A percentile compares a stretch with the other conserved stretches of the same genome.
Conservation (phyloP, 495 filamentous ascomycete genomes). For the Ascodesmis nigricans region DNA sequence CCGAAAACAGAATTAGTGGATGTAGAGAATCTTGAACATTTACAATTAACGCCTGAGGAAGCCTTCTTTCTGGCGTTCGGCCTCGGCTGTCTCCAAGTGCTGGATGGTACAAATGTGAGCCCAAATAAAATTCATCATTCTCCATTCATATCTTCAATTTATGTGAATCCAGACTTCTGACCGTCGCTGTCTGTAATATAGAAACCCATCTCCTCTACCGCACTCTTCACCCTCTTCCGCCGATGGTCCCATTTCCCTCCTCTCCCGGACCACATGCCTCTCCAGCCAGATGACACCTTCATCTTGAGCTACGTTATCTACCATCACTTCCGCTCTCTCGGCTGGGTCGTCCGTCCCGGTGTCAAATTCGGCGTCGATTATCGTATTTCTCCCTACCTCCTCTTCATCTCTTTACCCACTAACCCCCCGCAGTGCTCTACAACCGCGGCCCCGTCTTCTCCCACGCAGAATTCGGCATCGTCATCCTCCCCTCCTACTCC, state of each 20-base stretch:
- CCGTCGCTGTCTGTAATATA: slow-evolving; percentile 8
- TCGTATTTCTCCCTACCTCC: slow-evolving; percentile 18
- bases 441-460: slow-evolving; percentile 83
- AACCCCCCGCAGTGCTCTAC: slow-evolving; percentile 40
- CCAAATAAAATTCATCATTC: slow-evolving; percentile 13
- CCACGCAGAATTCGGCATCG: slow-evolving; percentile 77
- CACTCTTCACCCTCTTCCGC: slow-evolving; percentile 44
- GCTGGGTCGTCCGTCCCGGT: slow-evolving; percentile 86
- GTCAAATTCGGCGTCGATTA: slow-evolving; percentile 91
- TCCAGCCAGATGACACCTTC: slow-evolving; percentile 58
- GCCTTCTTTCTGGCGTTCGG: slow-evolving; percentile 75
- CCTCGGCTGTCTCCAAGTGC: slow-evolving; percentile 55
- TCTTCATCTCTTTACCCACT: not conserved
- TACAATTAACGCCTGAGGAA: slow-evolving; percentile 76
- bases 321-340: slow-evolving; percentile 88
- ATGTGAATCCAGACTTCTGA: slow-evolving; percentile 7
- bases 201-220: slow-evolving; percentile 26
- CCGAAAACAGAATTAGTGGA: slow-evolving; percentile 9
- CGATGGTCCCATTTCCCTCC: slow-evolving; percentile 48
- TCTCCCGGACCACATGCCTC: slow-evolving; percentile 19
- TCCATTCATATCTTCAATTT: slow-evolving; percentile 12
- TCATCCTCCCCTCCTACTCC: slow-evolving; percentile 63
- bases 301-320: slow-evolving; percentile 70
- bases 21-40: slow-evolving; percentile 63
- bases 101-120: too few relatives aligned